These are phyloP conservation scores for Bromus sterilis DNA, from an alignment of 176 grass and related monocot genomes.

Conservation along the genomic window DNA sequence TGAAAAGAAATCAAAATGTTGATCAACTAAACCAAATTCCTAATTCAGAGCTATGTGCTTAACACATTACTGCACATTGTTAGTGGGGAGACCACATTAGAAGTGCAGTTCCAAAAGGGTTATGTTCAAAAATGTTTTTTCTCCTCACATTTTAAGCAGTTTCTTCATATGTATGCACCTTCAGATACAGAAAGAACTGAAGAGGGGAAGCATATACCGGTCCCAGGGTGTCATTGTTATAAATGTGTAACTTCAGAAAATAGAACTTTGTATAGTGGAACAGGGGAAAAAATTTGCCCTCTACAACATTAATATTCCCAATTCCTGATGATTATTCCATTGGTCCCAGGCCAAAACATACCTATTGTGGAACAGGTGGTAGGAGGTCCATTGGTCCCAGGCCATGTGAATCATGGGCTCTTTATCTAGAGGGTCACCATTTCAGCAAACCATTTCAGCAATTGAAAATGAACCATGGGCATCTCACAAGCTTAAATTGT, in stretches of 20 bases:
- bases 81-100: background rate
- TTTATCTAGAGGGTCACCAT: no score
- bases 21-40: background rate
- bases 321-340: no score
- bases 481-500: no score
- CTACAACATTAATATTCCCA: no score
- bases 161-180: background rate
- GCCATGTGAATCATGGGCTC: no score
- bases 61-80: background rate
- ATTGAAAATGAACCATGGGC: no score
- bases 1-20: background rate
- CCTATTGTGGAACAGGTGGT: no score
- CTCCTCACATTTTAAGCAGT: background rate
- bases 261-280: no score
- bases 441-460: no score
- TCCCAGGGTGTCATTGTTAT: background rate
- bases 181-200: background rate
- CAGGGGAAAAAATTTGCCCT: no score
- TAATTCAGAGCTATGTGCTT: background rate
- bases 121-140: background rate
- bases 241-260: slow-evolving; percentile 6
- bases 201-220: background rate
- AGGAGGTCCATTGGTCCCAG: no score
- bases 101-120: background rate
- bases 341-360: no score